These are phyloP conservation scores for Colletotrichum salicis DNA, from an alignment of 2,329 filamentous ascomycete species.

Conservation along the genomic window DNA sequence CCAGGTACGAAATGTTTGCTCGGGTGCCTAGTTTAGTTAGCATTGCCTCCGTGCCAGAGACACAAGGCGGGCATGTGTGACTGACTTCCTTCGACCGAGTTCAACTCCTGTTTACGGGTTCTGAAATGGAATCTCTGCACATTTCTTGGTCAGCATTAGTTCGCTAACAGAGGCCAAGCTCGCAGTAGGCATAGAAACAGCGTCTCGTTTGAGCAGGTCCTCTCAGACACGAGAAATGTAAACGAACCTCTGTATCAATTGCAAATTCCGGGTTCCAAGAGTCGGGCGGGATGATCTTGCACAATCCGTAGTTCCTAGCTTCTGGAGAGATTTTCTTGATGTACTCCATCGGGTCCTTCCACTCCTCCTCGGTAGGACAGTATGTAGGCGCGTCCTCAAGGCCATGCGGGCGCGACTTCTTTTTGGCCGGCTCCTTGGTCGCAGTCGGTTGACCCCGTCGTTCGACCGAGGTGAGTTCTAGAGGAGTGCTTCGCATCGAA, in stretches of 20 bases:
- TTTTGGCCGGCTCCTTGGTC: conserved; percentile 79
- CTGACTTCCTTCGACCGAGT: conserved; percentile 97
- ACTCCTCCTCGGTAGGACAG: conserved; percentile 90
- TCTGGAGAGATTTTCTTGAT: conserved; percentile 91
- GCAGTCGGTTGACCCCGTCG: conserved; percentile 85
- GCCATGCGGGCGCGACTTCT: conserved; percentile 82
- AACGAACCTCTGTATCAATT: conserved; percentile 89
- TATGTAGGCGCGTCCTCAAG: conserved; percentile 92
- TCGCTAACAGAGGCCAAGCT: not conserved
- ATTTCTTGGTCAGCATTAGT: not conserved
- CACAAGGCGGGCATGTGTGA: conserved; percentile 37
- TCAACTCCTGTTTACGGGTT: conserved; percentile 94
- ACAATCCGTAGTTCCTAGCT: conserved; percentile 87
- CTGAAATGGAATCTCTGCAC: conserved; percentile 92
- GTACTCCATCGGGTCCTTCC: conserved; percentile 92
- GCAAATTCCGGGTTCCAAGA: conserved; percentile 95
- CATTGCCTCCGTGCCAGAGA: conserved; percentile 8
- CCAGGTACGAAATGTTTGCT: conserved; percentile 94
- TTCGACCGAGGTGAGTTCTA: conserved; percentile 92
- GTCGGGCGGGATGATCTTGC: conserved; percentile 94
- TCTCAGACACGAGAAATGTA: no score
- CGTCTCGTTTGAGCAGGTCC: not conserved
- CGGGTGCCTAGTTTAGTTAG: conserved; percentile 77
- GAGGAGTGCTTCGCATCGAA: conserved; percentile 67
- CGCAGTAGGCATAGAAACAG: not conserved